Evolutionary conservation across 179 eudicot species (phyloP).

Genomic region (Nepenthes alata): DNA sequence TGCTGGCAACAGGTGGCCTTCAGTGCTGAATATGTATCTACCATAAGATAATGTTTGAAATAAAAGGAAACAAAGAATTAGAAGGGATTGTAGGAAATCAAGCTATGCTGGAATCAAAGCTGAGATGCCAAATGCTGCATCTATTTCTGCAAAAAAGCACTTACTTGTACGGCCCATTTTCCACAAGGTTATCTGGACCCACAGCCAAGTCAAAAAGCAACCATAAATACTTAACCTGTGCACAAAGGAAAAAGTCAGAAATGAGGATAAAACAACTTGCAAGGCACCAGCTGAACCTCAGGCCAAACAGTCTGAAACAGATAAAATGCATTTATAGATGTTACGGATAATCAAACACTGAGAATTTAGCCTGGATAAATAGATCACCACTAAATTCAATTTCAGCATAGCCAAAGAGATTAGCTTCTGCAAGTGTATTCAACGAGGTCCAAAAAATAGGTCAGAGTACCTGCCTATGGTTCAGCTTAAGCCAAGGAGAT

Average conservation of each 20-base stretch:
- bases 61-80: not conserved
- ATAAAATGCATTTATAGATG: not conserved
- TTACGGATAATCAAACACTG: no score
- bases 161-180: constrained; percentile 94
- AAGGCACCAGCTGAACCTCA: not conserved
- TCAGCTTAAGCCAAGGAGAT: no score
- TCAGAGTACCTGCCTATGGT: no score
- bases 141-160: constrained; percentile 5
- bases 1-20: constrained; percentile 85
- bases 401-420: not conserved
- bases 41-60: constrained; percentile 4
- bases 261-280: no score
- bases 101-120: not conserved
- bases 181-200: constrained; percentile 91
- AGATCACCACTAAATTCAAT: not conserved
- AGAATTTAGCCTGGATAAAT: no score
- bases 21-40: constrained; percentile 93
- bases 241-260: constrained; percentile 1
- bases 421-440: not conserved
- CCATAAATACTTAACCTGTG: constrained; percentile 92
- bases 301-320: not conserved
- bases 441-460: no score
- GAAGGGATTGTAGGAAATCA: not conserved
- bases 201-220: constrained; percentile 95
- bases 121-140: not conserved